These are phyloP conservation scores for Sporothrix brasiliensis DNA, from an alignment of 2,329 filamentous ascomycete species.

Conservation along the genomic window DNA sequence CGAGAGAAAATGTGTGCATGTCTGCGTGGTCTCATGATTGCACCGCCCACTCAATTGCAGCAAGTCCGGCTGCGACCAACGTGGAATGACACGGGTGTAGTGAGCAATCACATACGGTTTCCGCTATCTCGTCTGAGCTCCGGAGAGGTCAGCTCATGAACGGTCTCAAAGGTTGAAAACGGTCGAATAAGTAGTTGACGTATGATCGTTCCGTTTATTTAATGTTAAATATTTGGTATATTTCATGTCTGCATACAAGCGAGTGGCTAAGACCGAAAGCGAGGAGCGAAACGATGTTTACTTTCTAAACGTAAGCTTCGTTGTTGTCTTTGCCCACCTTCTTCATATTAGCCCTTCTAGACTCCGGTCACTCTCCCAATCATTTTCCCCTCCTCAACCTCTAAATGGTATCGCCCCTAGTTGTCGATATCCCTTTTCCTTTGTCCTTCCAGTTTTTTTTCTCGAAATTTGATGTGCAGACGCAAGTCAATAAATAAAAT, in stretches of 20 bases:
- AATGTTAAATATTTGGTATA: background rate
- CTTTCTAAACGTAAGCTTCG: slow-evolving; percentile 2
- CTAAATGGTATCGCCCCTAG: slow-evolving; percentile 26
- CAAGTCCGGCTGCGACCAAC: background rate
- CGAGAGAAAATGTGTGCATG: background rate
- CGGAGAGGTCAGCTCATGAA: background rate
- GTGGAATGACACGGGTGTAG: background rate
- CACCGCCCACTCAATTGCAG: background rate
- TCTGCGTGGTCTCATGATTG: background rate
- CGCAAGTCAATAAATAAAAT: background rate
- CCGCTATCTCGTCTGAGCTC: background rate
- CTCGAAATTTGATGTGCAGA: background rate
- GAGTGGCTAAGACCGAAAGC: background rate
- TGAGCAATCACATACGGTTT: background rate
- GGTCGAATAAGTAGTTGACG: no score
- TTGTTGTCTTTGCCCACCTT: background rate
- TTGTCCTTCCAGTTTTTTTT: slow-evolving; percentile 24
- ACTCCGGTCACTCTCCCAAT: background rate
- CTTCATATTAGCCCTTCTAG: background rate
- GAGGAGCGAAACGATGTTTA: background rate
- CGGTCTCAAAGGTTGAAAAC: no score
- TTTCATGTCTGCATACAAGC: slow-evolving; percentile 2
- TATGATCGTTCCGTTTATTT: background rate
- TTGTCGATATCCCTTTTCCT: slow-evolving; percentile 5
- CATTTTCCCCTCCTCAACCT: slow-evolving; percentile 5